A percentile compares a stretch with the other conserved stretches of the same genome.
Conservation (phyloP, 768 basidiomycete genomes). For the Suillus cothurnatus region DNA sequence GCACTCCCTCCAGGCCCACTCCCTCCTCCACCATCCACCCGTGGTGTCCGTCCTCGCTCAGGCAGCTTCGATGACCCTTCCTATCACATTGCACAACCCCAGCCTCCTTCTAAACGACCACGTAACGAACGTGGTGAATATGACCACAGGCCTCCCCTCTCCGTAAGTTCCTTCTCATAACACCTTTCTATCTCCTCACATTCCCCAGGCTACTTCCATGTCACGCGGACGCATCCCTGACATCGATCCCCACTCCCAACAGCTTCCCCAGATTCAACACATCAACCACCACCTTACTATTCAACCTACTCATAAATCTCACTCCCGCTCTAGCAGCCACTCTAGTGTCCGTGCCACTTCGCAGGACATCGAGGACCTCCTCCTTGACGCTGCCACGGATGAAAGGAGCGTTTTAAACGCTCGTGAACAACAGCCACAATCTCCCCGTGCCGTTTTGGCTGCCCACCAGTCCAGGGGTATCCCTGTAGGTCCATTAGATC, state of each 20-base stretch:
- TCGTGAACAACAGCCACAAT: constrained; percentile 33
- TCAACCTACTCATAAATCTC: constrained; percentile 14
- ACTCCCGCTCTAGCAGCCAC: constrained; percentile 37
- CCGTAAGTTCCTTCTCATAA: not conserved
- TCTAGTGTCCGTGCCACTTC: constrained; percentile 38
- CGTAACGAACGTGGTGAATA: constrained; percentile 42
- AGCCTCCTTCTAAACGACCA: constrained; percentile 53
- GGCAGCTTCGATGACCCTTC: constrained; percentile 43
- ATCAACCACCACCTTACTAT: constrained; percentile 5
- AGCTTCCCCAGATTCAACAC: constrained; percentile 26
- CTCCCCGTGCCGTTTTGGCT: constrained; percentile 28
- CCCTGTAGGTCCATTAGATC: constrained; percentile 31
- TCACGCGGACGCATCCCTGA: constrained; percentile 20
- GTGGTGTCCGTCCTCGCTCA: constrained; percentile 46
- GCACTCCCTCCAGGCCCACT: constrained; percentile 39
- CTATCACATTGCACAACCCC: constrained; percentile 33
- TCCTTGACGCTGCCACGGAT: constrained; percentile 46
- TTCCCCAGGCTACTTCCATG: constrained; percentile 15
- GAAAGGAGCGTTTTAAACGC: constrained; percentile 29
- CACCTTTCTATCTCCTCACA: not conserved
- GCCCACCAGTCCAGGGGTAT: constrained; percentile 36
- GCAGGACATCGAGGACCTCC: constrained; percentile 47
- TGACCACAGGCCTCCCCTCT: constrained; percentile 19
- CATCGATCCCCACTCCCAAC: constrained; percentile 25
- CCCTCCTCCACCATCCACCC: constrained; percentile 35